These are phyloP conservation scores for Sphenostylis stenocarpa DNA, from an alignment of 306 rosid genomes.

Conservation along the genomic window DNA sequence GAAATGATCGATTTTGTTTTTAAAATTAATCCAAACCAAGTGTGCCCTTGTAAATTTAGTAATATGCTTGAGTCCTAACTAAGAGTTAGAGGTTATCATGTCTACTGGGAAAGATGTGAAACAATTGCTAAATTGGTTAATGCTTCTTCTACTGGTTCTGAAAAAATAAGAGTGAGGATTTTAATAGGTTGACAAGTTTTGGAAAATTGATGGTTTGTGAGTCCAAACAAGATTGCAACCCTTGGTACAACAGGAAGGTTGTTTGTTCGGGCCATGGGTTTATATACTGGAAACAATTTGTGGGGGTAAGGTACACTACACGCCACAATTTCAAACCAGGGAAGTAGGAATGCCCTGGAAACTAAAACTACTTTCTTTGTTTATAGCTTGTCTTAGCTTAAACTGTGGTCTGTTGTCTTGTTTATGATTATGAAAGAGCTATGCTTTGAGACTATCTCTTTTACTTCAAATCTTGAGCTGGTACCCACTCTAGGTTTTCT, in stretches of 20 bases:
- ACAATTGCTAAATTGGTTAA: background rate
- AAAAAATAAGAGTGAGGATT: slow-evolving; percentile 2
- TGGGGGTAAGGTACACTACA: background rate
- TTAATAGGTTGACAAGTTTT: slow-evolving; percentile 1
- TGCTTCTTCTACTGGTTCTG: background rate
- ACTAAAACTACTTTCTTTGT: background rate
- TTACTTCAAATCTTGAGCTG: background rate
- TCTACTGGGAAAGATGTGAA: background rate
- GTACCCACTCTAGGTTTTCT: background rate
- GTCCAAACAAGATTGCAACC: background rate
- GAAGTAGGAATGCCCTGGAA: background rate
- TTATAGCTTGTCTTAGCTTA: slow-evolving; percentile 15
- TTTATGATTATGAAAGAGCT: slow-evolving; percentile 16
- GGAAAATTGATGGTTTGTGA: background rate
- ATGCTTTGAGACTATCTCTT: background rate
- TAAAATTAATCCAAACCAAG: background rate
- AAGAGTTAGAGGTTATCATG: background rate
- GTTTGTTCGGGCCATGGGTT: background rate
- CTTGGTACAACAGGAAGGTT: background rate
- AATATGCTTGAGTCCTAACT: background rate
- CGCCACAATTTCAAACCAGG: background rate
- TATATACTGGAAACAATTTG: background rate
- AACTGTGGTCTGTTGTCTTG: background rate
- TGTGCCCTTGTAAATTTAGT: background rate
- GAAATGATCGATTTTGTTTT: background rate